Percentiles rank a stretch among this genome's conserved stretches.
Evolutionary conservation across 2,329 filamentous ascomycete species (phyloP).

Genomic region (Coniochaeta ligniaria): DNA sequence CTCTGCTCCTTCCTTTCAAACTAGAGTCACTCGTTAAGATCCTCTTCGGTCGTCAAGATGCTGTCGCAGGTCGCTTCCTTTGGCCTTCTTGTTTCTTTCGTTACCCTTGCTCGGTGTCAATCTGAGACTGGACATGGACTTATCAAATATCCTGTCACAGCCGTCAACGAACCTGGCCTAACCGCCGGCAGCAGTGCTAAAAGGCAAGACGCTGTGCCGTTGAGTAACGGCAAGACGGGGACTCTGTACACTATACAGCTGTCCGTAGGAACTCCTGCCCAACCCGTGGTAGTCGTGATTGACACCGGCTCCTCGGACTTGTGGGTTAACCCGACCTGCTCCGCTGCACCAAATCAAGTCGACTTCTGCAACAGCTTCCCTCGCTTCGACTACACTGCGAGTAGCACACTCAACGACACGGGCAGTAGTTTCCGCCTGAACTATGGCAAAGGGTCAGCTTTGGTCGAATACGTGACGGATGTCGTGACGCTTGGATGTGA

Average conservation of each 20-base stretch:
- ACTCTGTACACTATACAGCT: not conserved
- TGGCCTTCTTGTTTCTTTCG: not conserved
- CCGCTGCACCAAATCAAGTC: conserved; percentile 13
- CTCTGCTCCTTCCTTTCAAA: not conserved
- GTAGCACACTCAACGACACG: conserved; percentile 29
- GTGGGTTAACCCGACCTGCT: conserved; percentile 44
- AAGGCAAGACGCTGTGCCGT: not conserved
- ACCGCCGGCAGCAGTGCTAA: not conserved
- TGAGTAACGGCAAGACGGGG: not conserved
- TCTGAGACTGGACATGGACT: not conserved
- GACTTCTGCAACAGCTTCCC: conserved; percentile 31
- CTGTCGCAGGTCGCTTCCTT: not conserved
- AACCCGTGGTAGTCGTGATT: conserved; percentile 35
- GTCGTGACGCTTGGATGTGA: conserved; percentile 31
- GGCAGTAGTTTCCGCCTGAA: conserved; percentile 23
- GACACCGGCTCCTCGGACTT: conserved; percentile 46
- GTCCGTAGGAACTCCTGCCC: conserved; percentile 34
- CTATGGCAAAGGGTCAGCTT: conserved; percentile 24
- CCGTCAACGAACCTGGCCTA: not conserved
- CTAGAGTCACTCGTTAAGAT: not conserved
- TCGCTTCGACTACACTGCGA: conserved; percentile 32
- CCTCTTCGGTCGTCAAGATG: not conserved
- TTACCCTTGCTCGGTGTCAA: not conserved
- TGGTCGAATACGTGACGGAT: conserved; percentile 35
- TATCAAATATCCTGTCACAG: not conserved